phyloP scores from a whole-genome alignment of 106 monocot genomes.

The Posidonia australis region DNA sequence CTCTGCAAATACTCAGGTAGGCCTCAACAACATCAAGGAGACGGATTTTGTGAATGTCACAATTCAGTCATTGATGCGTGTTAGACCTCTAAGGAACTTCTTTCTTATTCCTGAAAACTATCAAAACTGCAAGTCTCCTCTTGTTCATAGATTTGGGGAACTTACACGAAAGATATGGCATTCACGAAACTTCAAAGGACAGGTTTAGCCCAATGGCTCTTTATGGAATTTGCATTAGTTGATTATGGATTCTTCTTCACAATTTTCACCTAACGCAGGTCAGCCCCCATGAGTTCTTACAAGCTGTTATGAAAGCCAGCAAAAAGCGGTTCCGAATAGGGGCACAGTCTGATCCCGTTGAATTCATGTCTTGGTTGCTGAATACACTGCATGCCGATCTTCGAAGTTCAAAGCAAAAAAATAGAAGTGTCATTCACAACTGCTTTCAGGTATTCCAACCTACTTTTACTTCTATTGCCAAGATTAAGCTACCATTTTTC shows the following conservation, averaged over 20 bases:
- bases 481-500: no score
- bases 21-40: conserved; percentile 97
- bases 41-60: conserved; percentile 99
- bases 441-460: conserved; percentile 44
- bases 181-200: conserved; percentile 95
- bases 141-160: conserved; percentile 82
- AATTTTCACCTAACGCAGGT: background rate
- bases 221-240: background rate
- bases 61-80: conserved; percentile 93
- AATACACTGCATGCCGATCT: conserved; percentile 83
- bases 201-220: conserved; percentile 31
- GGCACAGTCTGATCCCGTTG: conserved; percentile 96
- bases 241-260: background rate
- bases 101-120: conserved; percentile 98
- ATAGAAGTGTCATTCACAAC: conserved; percentile 69
- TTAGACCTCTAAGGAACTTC: conserved; percentile 91
- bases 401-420: conserved; percentile 63
- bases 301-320: conserved; percentile 98
- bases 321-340: conserved; percentile 90
- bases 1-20: conserved; percentile 46
- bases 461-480: no score
- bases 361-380: conserved; percentile 96
- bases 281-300: conserved; percentile 94
- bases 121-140: conserved; percentile 72
- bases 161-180: conserved; percentile 96